These are phyloP conservation scores for Inga oerstediana DNA, from an alignment of 306 rosid genomes.

Conservation along the genomic window DNA sequence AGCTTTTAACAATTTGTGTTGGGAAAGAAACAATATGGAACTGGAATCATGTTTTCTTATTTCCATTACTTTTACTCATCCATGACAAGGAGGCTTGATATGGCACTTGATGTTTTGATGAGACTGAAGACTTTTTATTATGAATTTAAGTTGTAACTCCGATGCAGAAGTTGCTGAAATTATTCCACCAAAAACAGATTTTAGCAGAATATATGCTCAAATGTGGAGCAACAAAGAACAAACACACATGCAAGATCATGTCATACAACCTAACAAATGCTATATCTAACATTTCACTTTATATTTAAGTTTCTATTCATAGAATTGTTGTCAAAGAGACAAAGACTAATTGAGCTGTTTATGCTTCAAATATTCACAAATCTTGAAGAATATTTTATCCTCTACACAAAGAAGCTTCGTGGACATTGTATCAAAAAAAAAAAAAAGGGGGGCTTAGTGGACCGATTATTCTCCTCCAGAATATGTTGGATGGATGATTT, in stretches of 20 bases:
- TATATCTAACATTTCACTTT: neutral
- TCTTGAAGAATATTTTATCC: neutral
- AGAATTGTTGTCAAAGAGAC: neutral
- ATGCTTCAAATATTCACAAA: neutral
- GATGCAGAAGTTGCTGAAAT: neutral
- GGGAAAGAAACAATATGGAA: neutral
- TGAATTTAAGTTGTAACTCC: neutral
- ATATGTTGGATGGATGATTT: too few relatives aligned
- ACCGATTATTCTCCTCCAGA: neutral
- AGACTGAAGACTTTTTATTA: neutral
- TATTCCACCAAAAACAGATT: neutral
- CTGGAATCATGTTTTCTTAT: neutral
- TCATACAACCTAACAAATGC: neutral
- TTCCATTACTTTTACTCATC: conserved; percentile 2
- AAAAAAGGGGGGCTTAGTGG: neutral
- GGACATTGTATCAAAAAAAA: too few relatives aligned
- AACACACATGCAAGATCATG: neutral
- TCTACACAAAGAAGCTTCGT: neutral
- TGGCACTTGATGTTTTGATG: neutral
- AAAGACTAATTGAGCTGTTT: neutral
- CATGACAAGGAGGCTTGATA: neutral
- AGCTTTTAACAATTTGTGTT: neutral
- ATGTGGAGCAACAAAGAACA: neutral
- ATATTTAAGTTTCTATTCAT: neutral
- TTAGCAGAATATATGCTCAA: neutral